Conservation (phyloP, 2,329 filamentous ascomycete genomes). For the Aureobasidium sp. region DNA sequence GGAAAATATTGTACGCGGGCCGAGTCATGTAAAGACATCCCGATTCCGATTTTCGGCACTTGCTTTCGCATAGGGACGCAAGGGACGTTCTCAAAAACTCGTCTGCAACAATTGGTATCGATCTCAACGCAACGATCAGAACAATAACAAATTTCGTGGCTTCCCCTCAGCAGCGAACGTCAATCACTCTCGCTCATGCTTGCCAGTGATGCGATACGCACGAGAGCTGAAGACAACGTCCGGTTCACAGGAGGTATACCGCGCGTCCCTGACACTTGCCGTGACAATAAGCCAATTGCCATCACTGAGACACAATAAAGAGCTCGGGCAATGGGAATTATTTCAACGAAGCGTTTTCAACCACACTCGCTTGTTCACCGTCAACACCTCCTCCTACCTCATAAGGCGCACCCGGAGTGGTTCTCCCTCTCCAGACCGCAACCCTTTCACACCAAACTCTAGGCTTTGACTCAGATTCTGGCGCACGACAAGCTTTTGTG, state of each 20-base stretch:
- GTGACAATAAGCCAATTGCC: no score
- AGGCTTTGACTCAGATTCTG: not conserved
- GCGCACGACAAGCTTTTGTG: not conserved
- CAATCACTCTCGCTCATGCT: not conserved
- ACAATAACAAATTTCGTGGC: not conserved
- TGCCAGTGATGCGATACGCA: not conserved
- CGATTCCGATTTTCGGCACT: not conserved
- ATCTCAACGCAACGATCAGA: not conserved
- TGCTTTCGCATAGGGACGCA: no score
- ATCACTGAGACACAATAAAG: no score
- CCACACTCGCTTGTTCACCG: not conserved
- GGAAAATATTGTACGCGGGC: not conserved
- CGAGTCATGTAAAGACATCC: not conserved
- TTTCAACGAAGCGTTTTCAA: not conserved
- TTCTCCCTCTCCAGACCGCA: not conserved
- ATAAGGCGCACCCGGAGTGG: not conserved
- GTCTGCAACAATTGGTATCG: not conserved
- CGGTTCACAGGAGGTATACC: not conserved
- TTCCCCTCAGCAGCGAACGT: not conserved
- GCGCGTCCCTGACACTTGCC: no score
- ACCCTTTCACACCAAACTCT: not conserved
- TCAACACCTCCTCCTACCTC: not conserved
- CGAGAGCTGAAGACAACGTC: not conserved
- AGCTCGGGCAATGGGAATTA: not conserved
- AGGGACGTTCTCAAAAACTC: not conserved